Evolutionary conservation across 1,139 yeast species (phyloP).

Genomic region (Candida buenavistaensis): DNA sequence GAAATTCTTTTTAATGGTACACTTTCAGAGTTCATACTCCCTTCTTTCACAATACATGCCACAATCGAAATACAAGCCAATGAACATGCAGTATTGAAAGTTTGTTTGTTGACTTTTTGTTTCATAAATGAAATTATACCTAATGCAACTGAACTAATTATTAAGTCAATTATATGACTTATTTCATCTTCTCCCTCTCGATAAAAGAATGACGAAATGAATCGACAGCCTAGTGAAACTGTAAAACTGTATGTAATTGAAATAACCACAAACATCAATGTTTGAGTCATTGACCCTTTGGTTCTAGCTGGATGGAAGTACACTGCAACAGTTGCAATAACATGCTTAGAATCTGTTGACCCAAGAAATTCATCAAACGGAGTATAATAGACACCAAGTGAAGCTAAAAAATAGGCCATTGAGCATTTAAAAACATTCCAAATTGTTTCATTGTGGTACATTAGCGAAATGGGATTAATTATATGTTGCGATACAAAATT

Average conservation of each 20-base stretch:
- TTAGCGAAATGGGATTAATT: conserved; percentile 4
- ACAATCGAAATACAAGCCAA: conserved; percentile 73
- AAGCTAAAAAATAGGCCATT: conserved; percentile 69
- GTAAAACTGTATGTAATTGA: conserved; percentile 58
- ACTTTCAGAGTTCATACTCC: conserved; percentile 59
- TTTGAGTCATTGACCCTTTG: conserved; percentile 79
- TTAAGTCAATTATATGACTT: conserved; percentile 58
- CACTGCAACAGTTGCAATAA: conserved; percentile 79
- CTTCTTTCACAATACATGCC: conserved; percentile 76
- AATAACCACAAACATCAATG: conserved; percentile 58
- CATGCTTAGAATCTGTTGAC: conserved; percentile 71
- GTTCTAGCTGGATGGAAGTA: conserved; percentile 84
- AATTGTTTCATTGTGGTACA: conserved; percentile 19
- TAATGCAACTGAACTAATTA: conserved; percentile 54
- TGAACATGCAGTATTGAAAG: conserved; percentile 80
- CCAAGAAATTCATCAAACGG: conserved; percentile 60
- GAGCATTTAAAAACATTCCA: conserved; percentile 61
- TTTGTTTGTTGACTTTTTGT: conserved; percentile 63
- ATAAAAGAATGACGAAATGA: conserved; percentile 49
- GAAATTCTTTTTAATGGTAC: conserved; percentile 59
- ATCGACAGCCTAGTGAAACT: conserved; percentile 56
- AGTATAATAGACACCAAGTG: conserved; percentile 71
- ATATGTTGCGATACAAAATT: conserved; percentile 2
- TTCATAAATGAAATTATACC: conserved; percentile 72
- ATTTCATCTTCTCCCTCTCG: conserved; percentile 48